These are phyloP conservation scores for Laetiporus sulphureus DNA, from an alignment of 1,284 basidiomycete genomes.

Conservation along the genomic window DNA sequence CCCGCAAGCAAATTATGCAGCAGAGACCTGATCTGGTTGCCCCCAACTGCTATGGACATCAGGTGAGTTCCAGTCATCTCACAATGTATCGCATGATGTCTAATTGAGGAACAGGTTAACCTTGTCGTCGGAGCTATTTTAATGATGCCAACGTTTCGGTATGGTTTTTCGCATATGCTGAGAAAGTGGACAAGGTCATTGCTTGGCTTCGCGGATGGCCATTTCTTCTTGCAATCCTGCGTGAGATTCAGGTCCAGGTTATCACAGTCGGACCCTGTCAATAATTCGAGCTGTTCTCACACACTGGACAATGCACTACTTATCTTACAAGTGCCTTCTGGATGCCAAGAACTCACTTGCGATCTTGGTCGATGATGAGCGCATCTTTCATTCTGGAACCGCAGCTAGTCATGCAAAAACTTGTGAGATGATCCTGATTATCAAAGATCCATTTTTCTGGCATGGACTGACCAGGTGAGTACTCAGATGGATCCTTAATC, in stretches of 20 bases:
- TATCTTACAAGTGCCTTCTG: not conserved
- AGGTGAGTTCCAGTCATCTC: not conserved
- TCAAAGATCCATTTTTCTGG: conserved; percentile 11
- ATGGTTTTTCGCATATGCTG: not conserved
- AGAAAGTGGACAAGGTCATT: not conserved
- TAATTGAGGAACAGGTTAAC: not conserved
- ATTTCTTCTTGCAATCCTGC: not conserved
- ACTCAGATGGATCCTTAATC: too few species aligned
- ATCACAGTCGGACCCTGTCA: not conserved
- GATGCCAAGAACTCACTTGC: not conserved
- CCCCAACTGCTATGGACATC: not conserved
- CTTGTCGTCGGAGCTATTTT: not conserved
- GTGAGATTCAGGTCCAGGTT: too few species aligned
- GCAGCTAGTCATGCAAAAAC: not conserved
- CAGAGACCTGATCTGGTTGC: not conserved
- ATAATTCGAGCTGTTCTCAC: conserved; percentile 1
- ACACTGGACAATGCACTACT: conserved; percentile 1
- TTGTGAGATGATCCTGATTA: not conserved
- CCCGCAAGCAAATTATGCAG: not conserved
- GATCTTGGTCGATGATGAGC: too few species aligned
- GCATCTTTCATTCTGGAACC: too few species aligned
- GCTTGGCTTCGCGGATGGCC: not conserved
- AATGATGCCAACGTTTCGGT: not conserved
- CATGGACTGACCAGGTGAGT: conserved; percentile 7
- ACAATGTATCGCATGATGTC: not conserved